These are phyloP conservation scores for Globisporangium splendens DNA, from an alignment of 352 stramenopile genomes.

Conservation along the genomic window DNA sequence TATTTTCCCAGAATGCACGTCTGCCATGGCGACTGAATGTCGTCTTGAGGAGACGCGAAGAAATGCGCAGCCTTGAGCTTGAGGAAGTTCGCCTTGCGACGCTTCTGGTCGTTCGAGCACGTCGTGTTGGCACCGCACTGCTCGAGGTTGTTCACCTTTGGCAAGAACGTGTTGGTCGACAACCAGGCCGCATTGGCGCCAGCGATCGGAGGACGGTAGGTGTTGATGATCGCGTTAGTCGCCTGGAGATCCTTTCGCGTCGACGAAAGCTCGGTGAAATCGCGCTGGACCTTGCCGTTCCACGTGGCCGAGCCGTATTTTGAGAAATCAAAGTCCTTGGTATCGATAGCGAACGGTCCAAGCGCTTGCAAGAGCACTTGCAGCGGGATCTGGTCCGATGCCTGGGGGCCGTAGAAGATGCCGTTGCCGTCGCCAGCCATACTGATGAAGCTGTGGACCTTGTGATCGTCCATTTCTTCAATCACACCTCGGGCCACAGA, in stretches of 20 bases:
- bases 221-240: slow-evolving; percentile 23
- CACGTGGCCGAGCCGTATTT: slow-evolving; percentile 22
- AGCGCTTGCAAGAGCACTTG: slow-evolving; percentile 18
- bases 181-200: slow-evolving; percentile 14
- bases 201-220: slow-evolving; percentile 18
- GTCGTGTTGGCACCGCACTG: slow-evolving; percentile 14
- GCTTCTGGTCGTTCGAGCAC: slow-evolving; percentile 16
- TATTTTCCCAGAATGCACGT: slow-evolving; percentile 30
- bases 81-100: slow-evolving; percentile 28
- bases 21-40: slow-evolving; percentile 32
- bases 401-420: slow-evolving; percentile 43
- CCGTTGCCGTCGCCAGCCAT: slow-evolving; percentile 41
- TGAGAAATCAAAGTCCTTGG: slow-evolving; percentile 26
- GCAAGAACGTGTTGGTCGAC: slow-evolving; percentile 18
- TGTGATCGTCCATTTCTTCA: slow-evolving; percentile 60
- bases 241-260: slow-evolving; percentile 15
- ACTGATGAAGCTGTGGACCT: slow-evolving; percentile 39
- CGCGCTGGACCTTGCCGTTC: slow-evolving; percentile 28
- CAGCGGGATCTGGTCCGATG: slow-evolving; percentile 5
- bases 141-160: slow-evolving; percentile 28
- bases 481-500: slow-evolving; percentile 38
- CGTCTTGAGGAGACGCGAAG: slow-evolving; percentile 42
- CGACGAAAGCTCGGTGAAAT: slow-evolving; percentile 20
- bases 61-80: slow-evolving; percentile 34
- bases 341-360: slow-evolving; percentile 16